Evolutionary conservation across 257 asterid species (phyloP), one percentile per base, ranked within the genome.

Genomic region (Cordia subcordata): DNA sequence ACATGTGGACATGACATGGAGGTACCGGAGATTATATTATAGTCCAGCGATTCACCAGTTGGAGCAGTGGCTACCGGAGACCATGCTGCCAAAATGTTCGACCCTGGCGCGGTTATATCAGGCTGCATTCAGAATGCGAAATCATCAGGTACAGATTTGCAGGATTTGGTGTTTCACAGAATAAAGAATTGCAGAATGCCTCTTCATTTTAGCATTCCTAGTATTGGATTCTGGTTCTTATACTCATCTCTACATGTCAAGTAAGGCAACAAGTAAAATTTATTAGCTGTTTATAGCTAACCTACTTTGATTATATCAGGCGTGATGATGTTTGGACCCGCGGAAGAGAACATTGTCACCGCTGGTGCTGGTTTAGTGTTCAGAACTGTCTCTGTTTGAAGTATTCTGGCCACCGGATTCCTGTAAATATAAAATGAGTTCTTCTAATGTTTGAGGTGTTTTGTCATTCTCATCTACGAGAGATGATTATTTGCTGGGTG

Each of bases 1-100:
- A 71, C 86, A 62, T 84, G 93, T 4, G 93, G 86, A 57, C 86
- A 77, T 49, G 93, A 46, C 93, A 84, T 79, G 38, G 88, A 84
- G 60, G 88, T 84, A 27, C 88, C 93, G 10, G 88, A 81, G 47
- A 74, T 38, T 16, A 81, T 79, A 72, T 84, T 77, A 22, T 72
- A 81, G 57, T 79, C 71, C 5, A 66, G 55, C 33, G 77, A 47
- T 64, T 81, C 88, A 52, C 79, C 85, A 23, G 85, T 67, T 47
- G 6, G 15, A 10, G 10, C 64, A 33, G 76, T 60, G 19, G 81
- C 59, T 32, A 67, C 56, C 6, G 92, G 92, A 44, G 90, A 80
- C 88, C 92, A 84, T 58, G 84, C 85, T 42, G 92, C 88, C 49
- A 81, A 69, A 68, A 84, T 67, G 39, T 84, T 81, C 45, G 67